Evolutionary conservation across 257 asterid species (phyloP).

Genomic region (Solanum ossicruentum): DNA sequence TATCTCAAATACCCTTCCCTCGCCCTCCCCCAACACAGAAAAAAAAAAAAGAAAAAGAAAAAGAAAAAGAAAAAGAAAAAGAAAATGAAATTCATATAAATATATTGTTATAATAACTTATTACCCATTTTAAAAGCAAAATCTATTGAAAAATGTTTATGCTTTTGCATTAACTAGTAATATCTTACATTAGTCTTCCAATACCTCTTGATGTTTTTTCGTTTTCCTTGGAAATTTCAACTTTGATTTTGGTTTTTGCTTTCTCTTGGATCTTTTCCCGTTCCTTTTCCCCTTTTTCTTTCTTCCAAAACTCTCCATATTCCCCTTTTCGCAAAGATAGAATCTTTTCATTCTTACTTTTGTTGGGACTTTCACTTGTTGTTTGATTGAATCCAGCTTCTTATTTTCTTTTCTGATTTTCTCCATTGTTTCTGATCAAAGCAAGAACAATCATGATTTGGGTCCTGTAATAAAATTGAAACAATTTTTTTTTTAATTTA

Average conservation of each 20-base stretch:
- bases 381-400: neutral
- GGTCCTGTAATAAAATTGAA: neutral
- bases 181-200: neutral
- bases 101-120: neutral
- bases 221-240: neutral
- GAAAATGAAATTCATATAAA: neutral
- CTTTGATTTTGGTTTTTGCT: neutral
- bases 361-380: neutral
- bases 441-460: neutral
- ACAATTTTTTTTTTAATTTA: too few species aligned
- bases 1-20: neutral
- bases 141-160: neutral
- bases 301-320: neutral
- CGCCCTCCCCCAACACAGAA: neutral
- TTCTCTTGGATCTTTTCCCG: neutral
- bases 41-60: too few species aligned
- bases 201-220: neutral
- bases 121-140: neutral
- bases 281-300: neutral
- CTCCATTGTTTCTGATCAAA: neutral
- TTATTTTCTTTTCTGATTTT: neutral
- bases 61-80: neutral
- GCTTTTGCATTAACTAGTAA: neutral
- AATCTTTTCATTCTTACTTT: neutral
- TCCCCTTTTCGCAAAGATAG: neutral